Base-by-base conservation (phyloP, 345 rosid genomes). In the Corchorus capsularis region DNA sequence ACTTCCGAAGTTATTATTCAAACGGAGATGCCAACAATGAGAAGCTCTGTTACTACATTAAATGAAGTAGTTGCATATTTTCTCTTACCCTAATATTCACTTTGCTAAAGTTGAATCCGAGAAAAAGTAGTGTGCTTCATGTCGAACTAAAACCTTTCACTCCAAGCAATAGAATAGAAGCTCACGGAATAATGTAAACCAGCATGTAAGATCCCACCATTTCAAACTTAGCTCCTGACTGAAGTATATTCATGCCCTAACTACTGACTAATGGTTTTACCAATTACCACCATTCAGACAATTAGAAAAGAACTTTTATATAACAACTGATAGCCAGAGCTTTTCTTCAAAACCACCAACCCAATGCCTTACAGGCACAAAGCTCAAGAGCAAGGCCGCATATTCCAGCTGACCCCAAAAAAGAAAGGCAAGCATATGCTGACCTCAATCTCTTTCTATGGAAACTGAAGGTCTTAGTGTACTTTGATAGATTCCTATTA, bases 91-190 rank as follows among this genome's bases (percentile, higher is more conserved):
- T 69, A 69, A 68, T 4, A 13, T 27, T 47, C 20, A 47, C 8
- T 14, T 67, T 13, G 35, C 71, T 47, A 68, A 68, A 47, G 13
- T 68, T 14, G 43, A 68, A 68, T 68, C 6, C n/a, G n/a, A n/a
- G n/a, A 15, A 3, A 32, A 20, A 4, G 22, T 22, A 19, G 27
- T 27, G 20, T 6, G 22, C 54, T 52, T 69, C 46, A 5, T 52
- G 41, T 50, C 34, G 45, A 69, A 52, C 4, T 50, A 47, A 49
- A 32, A 20, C 59, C 3, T 8, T 69, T 35, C 52, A 20, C 60
- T 69, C 60, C 60, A 16, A 69, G 46, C 13, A 19, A 41, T 39
- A 19, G 75, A 11, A 19, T n/a, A 3, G 53, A 7, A 56, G 37
- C 17, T 55, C 63, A 71, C 19, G 8, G 19, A 71, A 37, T 71